Percentiles rank a stretch among this genome's conserved stretches.
Conservation (phyloP, 306 rosid species). For the Cicer pinnatifidum region DNA sequence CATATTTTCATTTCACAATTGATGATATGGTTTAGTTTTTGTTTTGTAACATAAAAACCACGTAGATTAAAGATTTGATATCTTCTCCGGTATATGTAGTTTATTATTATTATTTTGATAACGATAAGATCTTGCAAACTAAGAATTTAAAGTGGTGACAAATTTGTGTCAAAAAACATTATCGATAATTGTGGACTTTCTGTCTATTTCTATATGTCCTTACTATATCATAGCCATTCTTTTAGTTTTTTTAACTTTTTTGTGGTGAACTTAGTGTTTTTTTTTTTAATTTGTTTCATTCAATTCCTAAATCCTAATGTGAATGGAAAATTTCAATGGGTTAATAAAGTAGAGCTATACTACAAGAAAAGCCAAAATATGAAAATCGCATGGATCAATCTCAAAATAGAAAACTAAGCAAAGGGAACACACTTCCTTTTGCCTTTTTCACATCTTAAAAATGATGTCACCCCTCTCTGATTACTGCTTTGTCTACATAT, state of each 20-base stretch:
- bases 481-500: slow-evolving; percentile 20
- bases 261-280: too few relatives aligned
- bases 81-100: not conserved
- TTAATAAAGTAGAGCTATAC: slow-evolving; percentile 2
- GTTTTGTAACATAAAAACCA: too few relatives aligned
- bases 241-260: not conserved
- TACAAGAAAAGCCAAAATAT: slow-evolving; percentile 23
- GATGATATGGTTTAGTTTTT: too few relatives aligned
- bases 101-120: not conserved
- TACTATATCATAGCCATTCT: not conserved
- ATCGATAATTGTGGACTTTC: not conserved
- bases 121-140: not conserved
- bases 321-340: slow-evolving; percentile 11
- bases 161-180: not conserved
- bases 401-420: slow-evolving; percentile 16
- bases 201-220: not conserved
- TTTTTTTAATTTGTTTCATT: not conserved
- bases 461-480: slow-evolving; percentile 26
- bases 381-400: not conserved
- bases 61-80: not conserved
- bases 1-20: not conserved
- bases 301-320: slow-evolving; percentile 19
- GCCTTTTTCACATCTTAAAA: slow-evolving; percentile 39
- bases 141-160: not conserved
- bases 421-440: slow-evolving; percentile 42